phyloP scores from a whole-genome alignment of 1,139 yeast genomes.

The Geotrichum klebahnii region DNA sequence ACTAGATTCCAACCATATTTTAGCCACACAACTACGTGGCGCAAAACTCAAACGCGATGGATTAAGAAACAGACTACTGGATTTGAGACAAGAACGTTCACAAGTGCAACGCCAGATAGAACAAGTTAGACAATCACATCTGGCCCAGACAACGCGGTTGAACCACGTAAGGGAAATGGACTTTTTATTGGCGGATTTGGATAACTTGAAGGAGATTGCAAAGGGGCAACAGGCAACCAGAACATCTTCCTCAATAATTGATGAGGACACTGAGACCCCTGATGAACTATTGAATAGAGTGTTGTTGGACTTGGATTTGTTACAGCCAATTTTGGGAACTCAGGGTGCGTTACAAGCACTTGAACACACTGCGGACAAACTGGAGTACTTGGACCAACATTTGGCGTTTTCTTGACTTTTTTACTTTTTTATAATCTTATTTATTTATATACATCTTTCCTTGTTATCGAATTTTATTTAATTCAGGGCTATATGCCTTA shows the following conservation, averaged over 20 bases:
- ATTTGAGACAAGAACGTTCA: conserved; percentile 27
- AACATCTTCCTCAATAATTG: not conserved
- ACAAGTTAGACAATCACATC: conserved; percentile 22
- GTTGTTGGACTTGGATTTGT: conserved; percentile 4
- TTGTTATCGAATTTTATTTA: too few species aligned
- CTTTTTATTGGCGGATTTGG: conserved; percentile 24
- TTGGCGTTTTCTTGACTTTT: conserved; percentile 10
- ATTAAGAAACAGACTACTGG: conserved; percentile 26
- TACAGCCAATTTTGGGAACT: conserved; percentile 4
- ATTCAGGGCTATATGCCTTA: too few species aligned
- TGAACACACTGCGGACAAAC: conserved; percentile 1
- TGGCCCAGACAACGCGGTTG: conserved; percentile 15
- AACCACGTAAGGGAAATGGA: conserved; percentile 23
- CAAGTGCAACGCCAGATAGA: conserved; percentile 26
- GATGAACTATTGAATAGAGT: conserved; percentile 4
- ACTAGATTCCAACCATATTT: conserved; percentile 27
- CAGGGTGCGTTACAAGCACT: conserved; percentile 9
- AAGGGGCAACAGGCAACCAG: not conserved
- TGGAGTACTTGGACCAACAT: conserved; percentile 12
- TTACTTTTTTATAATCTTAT: not conserved
- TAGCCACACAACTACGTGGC: conserved; percentile 24
- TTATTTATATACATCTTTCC: conserved; percentile 1
- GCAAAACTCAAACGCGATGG: conserved; percentile 26
- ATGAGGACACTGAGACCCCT: not conserved
- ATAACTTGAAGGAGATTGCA: conserved; percentile 15